Evolutionary conservation across 2,329 filamentous ascomycete genomes (phyloP).

Genomic region (Calonectria naviculata): DNA sequence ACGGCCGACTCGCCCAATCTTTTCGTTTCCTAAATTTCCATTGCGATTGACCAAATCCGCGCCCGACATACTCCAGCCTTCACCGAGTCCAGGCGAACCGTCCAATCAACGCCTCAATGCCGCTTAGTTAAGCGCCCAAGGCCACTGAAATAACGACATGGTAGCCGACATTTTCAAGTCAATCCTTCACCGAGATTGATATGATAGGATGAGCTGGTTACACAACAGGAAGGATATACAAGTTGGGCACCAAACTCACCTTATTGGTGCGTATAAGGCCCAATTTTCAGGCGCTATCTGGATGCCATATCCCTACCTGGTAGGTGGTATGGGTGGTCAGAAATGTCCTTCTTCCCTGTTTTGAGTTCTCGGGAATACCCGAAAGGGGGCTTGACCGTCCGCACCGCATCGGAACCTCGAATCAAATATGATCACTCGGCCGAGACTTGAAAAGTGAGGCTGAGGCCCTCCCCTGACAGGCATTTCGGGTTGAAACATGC

Average conservation of each 20-base stretch:
- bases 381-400: not conserved
- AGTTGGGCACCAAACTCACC: not conserved
- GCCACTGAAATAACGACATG: not conserved
- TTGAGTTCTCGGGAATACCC: not conserved
- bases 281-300: not conserved
- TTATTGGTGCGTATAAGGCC: not conserved
- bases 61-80: not conserved
- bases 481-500: not conserved
- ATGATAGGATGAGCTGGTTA: not conserved
- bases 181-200: not conserved
- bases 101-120: not conserved
- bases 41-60: not conserved
- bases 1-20: not conserved
- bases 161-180: not conserved
- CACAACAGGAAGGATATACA: not conserved
- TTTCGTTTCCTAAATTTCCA: not conserved
- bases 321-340: not conserved
- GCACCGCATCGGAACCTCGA: not conserved
- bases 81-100: not conserved
- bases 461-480: not conserved
- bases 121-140: not conserved
- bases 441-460: not conserved
- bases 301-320: not conserved
- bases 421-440: not conserved
- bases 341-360: not conserved